Evolutionary conservation across 108 stramenopile genomes (phyloP), one percentile per base, ranked within the genome.

Genomic region (Nannochloropsis granulata): DNA sequence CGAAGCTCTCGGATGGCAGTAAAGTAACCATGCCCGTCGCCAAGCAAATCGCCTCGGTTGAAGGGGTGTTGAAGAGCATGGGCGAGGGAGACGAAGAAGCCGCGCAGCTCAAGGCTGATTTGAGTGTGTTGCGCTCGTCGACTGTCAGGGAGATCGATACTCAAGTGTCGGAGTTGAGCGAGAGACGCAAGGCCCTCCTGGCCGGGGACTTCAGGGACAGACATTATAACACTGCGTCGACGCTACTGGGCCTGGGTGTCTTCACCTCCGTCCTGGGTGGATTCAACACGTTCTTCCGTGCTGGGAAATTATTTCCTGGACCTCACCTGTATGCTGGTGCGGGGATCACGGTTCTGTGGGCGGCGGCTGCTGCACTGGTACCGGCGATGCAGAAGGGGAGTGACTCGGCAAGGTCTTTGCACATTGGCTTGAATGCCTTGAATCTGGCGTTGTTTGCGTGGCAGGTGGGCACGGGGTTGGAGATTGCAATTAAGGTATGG

Each of bases 301-400:
- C 97, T 24, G 96, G 96, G 85, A 96, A 98, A 89, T 94, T 98
- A 34, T 98, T 97, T 86, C 97, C 97, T 34, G 97, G 97, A 21
- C 96, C 97, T 44, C 97, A 98, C 88, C 91, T 98, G 19, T 98
- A 98, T 82, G 97, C 96, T 34, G 97, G 97, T 25, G 96, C 96
- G 79, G 97, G 94, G 24, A 91, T 97, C 16, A 95, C 96, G 8
- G 93, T 94, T 23, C 89, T 96, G 23, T 98, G 97, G 97, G 94
- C 95, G 19, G 90, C 93, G 45, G 94, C 96, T 7, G 95, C 93
- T 12, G 88, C 95, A 2, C 91, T 93, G 83, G 95, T 97, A 43
- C 97, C 96, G 45, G 91, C 92, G 81, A 98, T 98, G 97, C 96
- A 96, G 92, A 97, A 97, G 90, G 97, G 96, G n/a, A 95, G 94